Evolutionary conservation across 441 rosid species (phyloP).

Genomic region (Cnidoscolus chayamansa): DNA sequence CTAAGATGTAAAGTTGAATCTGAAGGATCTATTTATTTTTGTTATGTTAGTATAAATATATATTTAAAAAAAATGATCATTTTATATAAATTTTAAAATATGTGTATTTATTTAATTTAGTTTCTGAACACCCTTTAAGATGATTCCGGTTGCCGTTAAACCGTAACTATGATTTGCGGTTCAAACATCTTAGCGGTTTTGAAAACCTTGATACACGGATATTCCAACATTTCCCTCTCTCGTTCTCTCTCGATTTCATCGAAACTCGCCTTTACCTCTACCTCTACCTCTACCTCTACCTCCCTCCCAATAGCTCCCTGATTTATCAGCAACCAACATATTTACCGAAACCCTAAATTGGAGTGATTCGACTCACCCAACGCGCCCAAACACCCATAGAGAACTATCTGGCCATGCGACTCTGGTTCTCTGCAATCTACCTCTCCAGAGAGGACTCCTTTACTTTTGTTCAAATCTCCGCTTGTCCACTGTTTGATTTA

Average conservation of each 20-base stretch:
- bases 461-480: conserved; percentile 15
- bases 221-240: neutral
- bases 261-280: neutral
- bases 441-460: conserved; percentile 65
- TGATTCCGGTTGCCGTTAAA: neutral
- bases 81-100: no score
- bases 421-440: conserved; percentile 52
- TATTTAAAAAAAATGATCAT: no score
- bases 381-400: conserved; percentile 1
- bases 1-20: no score
- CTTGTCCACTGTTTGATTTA: conserved; percentile 20
- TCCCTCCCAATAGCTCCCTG: neutral
- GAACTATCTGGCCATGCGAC: conserved; percentile 69
- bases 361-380: conserved; percentile 22
- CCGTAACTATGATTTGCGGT: no score
- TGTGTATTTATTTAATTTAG: no score
- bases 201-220: no score
- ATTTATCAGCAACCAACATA: conserved; percentile 3
- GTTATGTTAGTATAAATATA: no score
- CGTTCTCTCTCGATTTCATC: conserved; percentile 22
- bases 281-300: neutral
- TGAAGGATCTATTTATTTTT: no score
- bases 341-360: conserved; percentile 17
- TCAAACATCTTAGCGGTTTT: neutral
- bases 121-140: no score